A percentile compares a stretch with the other conserved stretches of the same genome.
Evolutionary conservation across 2,329 filamentous ascomycete genomes (phyloP).

Genomic region (Passalora sequoiae): DNA sequence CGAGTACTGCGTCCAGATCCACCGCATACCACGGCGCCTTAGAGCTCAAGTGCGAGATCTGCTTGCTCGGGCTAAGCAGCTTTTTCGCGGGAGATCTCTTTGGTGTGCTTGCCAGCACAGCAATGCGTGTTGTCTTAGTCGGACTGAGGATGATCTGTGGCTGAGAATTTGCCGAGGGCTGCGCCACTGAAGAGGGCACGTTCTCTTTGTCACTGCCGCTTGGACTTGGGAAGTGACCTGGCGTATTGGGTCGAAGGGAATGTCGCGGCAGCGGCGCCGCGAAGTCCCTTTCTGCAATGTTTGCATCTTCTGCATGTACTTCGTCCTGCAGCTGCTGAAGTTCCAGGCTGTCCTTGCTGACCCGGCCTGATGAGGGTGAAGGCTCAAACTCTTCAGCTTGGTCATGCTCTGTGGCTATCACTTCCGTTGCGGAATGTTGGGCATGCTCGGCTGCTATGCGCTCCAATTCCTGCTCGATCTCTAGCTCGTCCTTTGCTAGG

Average conservation of each 20-base stretch:
- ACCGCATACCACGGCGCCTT: constrained; percentile 64
- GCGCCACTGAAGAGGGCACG: constrained; percentile 30
- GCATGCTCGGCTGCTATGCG: constrained; percentile 29
- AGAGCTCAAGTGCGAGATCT: constrained; percentile 48
- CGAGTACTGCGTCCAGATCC: constrained; percentile 69
- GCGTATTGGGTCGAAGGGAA: constrained; percentile 3
- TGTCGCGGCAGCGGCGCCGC: constrained; percentile 8
- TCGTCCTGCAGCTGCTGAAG: constrained; percentile 22
- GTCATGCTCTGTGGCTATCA: constrained; percentile 27
- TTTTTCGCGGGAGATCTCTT: constrained; percentile 27
- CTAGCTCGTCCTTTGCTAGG: constrained; percentile 25
- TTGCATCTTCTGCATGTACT: constrained; percentile 16
- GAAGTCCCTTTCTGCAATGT: constrained; percentile 6
- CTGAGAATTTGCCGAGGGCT: constrained; percentile 28
- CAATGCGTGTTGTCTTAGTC: constrained; percentile 36
- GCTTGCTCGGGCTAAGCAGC: constrained; percentile 37
- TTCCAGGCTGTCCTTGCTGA: constrained; percentile 21
- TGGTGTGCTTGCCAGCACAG: constrained; percentile 40
- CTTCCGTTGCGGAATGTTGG: constrained; percentile 23
- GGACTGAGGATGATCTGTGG: constrained; percentile 23
- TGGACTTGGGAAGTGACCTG: constrained; percentile 19
- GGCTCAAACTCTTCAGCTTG: constrained; percentile 34
- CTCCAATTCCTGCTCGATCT: constrained; percentile 32
- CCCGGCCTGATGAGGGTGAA: constrained; percentile 29
- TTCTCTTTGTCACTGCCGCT: constrained; percentile 39